A percentile compares a stretch with the other conserved stretches of the same genome.
phyloP scores from a whole-genome alignment of 129 eudicot genomes.

The Artemisia annua region DNA sequence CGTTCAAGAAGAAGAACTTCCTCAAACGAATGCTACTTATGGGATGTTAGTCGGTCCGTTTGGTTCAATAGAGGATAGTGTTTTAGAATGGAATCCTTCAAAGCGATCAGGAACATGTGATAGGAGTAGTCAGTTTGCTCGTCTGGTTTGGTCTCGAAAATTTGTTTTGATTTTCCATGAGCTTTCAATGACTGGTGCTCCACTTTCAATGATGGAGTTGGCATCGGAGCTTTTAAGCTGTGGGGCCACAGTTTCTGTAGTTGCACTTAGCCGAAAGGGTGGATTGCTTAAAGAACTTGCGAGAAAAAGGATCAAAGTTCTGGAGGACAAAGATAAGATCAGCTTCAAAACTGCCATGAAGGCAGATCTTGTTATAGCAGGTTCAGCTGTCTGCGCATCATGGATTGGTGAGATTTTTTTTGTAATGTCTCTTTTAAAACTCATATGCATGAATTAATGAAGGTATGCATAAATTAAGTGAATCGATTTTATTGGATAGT shows the following conservation, averaged over 20 bases:
- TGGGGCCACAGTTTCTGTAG: slow-evolving; percentile 91
- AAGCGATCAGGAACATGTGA: slow-evolving; percentile 93
- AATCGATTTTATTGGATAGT: too few relatives aligned
- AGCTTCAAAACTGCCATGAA: slow-evolving; percentile 96
- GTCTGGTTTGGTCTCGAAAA: slow-evolving; percentile 93
- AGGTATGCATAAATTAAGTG: not conserved
- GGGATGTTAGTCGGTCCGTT: slow-evolving; percentile 92
- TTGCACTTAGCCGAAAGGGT: slow-evolving; percentile 82
- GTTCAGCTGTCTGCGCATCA: slow-evolving; percentile 93
- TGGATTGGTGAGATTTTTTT: slow-evolving; percentile 77
- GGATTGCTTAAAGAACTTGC: slow-evolving; percentile 87
- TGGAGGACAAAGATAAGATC: slow-evolving; percentile 76
- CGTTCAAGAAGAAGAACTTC: slow-evolving; percentile 67
- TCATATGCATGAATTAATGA: not conserved
- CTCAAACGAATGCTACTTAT: slow-evolving; percentile 63
- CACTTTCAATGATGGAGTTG: slow-evolving; percentile 97
- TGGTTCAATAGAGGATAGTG: slow-evolving; percentile 71
- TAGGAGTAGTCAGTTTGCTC: slow-evolving; percentile 81
- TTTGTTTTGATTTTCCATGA: slow-evolving; percentile 86
- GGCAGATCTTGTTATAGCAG: slow-evolving; percentile 93
- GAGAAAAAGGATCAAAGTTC: slow-evolving; percentile 76
- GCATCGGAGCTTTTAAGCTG: slow-evolving; percentile 96
- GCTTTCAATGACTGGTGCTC: slow-evolving; percentile 98
- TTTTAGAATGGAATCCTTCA: slow-evolving; percentile 88
- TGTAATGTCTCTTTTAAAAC: not conserved